Base-by-base conservation (phyloP, 2,329 filamentous ascomycete species). In the Cytospora paraplurivora region DNA sequence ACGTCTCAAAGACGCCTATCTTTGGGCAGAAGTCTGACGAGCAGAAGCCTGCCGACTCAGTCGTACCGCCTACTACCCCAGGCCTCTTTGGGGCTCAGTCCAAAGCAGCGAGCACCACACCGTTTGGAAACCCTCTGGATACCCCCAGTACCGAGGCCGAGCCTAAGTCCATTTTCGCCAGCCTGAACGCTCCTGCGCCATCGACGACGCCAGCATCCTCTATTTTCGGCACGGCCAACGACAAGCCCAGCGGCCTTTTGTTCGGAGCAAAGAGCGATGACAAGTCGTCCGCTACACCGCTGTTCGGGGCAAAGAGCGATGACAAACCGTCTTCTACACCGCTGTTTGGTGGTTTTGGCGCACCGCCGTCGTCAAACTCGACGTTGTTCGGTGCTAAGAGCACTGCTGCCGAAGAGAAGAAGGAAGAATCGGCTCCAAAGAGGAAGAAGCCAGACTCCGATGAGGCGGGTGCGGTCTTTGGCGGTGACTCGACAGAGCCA, bases 111-210 rank as follows among this genome's bases (percentile, higher is more conserved):
- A 64, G 52, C 64, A 64, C 63, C 7, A 65, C 62, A 17, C 64
- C 64, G 2, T 66, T 64, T 10, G 72, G 68, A 44, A 77, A 77
- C 62, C 69, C 74, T 33, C 67, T 71, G 15, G 73, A 76, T 33
- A 59, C 73, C 21, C 61, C 69, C 17, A 66, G 62, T 19, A 62
- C 73, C 35, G 68, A 69, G 7, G 69, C 70, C 62, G 71, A 73
- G 63, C 69, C 72, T 13, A 69, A 74, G 7, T 72, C 72, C 1
- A 68, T 78, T 7, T 79, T 79, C 47, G 74, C 66, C 74, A 44
- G 56, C 70, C 7, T 62, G 19, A 66, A 59, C 32, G 47, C 50
- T 7, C 34, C 64, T 47, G 58, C 57, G 3, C 47, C 54, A 7
- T 41, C 53, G 13, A 32, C 50, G 54, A 53, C 69, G 15, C 66